These are phyloP conservation scores for Melampsora larici-populina DNA, from an alignment of 1,284 basidiomycete species.

Conservation along the genomic window DNA sequence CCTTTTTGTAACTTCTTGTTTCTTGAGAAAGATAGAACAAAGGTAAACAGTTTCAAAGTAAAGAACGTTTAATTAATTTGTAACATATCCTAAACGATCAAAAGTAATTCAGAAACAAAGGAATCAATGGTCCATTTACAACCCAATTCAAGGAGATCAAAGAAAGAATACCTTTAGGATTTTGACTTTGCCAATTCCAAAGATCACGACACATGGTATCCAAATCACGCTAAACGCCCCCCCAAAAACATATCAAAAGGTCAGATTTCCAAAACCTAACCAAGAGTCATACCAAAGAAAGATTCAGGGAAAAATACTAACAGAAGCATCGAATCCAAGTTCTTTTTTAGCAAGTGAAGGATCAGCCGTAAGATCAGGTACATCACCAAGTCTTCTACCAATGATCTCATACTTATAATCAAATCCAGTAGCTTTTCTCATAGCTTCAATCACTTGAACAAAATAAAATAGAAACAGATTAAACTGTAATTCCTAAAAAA, in stretches of 20 bases:
- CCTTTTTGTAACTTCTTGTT: too few relatives aligned
- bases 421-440: slow-evolving; percentile 85
- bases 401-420: slow-evolving; percentile 86
- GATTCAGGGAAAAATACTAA: slow-evolving; percentile 46
- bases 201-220: slow-evolving; percentile 87
- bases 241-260: too few relatives aligned
- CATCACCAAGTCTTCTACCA: slow-evolving; percentile 87
- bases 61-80: too few relatives aligned
- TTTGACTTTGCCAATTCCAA: slow-evolving; percentile 77
- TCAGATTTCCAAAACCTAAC: too few relatives aligned
- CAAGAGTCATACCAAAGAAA: too few relatives aligned
- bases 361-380: slow-evolving; percentile 94
- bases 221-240: slow-evolving; percentile 64
- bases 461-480: slow-evolving; percentile 57
- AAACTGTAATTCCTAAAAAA: too few relatives aligned
- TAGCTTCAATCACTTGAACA: slow-evolving; percentile 68
- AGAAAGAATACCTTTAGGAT: slow-evolving; percentile 54
- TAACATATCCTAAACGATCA: not conserved
- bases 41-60: too few relatives aligned
- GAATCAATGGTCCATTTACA: too few relatives aligned
- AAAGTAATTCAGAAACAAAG: slow-evolving; percentile 42
- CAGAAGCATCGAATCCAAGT: slow-evolving; percentile 82
- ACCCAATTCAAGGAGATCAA: too few relatives aligned
- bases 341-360: slow-evolving; percentile 87
- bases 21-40: too few relatives aligned